Evolutionary conservation across 345 rosid species (phyloP).

Genomic region (Eucalyptus paniculata): DNA sequence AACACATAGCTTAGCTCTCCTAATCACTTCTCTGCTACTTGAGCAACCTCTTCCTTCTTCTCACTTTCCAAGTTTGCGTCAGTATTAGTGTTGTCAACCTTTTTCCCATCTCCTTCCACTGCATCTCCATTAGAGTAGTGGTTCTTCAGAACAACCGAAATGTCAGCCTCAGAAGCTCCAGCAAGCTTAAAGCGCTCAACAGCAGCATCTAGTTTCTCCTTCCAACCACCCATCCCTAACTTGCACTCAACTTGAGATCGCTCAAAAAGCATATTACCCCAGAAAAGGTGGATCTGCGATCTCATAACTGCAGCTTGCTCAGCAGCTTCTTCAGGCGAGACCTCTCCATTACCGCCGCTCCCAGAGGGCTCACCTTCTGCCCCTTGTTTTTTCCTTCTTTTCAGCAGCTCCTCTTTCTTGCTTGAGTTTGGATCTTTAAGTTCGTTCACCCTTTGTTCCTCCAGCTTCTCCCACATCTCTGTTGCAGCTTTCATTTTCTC

Average conservation of each 20-base stretch:
- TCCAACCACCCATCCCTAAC: conserved; percentile 63
- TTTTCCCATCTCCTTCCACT: conserved; percentile 27
- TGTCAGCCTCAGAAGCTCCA: conserved; percentile 84
- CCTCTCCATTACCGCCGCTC: conserved; percentile 22
- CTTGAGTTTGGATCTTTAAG: conserved; percentile 51
- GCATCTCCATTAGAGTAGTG: conserved; percentile 70
- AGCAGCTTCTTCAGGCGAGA: conserved; percentile 78
- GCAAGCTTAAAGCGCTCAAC: conserved; percentile 85
- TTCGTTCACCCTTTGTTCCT: conserved; percentile 64
- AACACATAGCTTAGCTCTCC: neutral
- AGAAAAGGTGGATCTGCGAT: conserved; percentile 96
- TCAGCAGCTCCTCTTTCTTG: conserved; percentile 69
- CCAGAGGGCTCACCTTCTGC: conserved; percentile 30
- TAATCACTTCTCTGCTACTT: conserved; percentile 1
- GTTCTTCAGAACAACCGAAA: conserved; percentile 67
- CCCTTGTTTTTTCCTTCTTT: conserved; percentile 70
- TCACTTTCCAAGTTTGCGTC: neutral
- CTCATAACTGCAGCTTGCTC: conserved; percentile 95
- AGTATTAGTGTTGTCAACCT: neutral
- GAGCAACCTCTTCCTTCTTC: conserved; percentile 1
- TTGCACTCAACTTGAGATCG: conserved; percentile 98
- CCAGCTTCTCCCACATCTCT: conserved; percentile 95
- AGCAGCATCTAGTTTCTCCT: conserved; percentile 65
- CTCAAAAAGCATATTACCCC: conserved; percentile 97
- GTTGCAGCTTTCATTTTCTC: conserved; percentile 93